Evolutionary conservation across 2,329 filamentous ascomycete species (phyloP).

Genomic region (Verruconis gallopava): DNA sequence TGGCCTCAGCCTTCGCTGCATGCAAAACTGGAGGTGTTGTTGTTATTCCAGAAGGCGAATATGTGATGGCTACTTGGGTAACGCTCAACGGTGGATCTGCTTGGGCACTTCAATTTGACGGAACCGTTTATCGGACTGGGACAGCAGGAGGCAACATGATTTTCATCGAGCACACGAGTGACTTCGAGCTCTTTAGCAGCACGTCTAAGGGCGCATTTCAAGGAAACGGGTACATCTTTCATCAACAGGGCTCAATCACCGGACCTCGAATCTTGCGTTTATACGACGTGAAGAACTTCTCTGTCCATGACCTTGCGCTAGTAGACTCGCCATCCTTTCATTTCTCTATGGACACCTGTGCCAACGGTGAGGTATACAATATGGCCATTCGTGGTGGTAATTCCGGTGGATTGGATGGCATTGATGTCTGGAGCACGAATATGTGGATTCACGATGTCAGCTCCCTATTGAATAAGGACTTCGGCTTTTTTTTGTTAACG

Average conservation of each 20-base stretch:
- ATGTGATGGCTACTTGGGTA: conserved; percentile 38
- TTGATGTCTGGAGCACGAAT: conserved; percentile 42
- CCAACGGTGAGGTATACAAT: conserved; percentile 42
- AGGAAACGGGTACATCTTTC: conserved; percentile 38
- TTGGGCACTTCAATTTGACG: conserved; percentile 41
- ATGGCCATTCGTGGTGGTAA: conserved; percentile 42
- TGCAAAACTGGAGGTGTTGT: conserved; percentile 40
- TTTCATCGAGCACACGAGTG: conserved; percentile 34
- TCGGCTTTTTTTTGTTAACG: too few relatives aligned
- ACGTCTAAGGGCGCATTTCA: conserved; percentile 40
- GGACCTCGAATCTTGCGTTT: conserved; percentile 35
- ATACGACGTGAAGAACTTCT: conserved; percentile 33
- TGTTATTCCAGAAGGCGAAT: conserved; percentile 37
- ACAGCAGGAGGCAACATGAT: conserved; percentile 41
- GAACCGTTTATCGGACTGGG: conserved; percentile 39
- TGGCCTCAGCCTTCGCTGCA: conserved; percentile 35
- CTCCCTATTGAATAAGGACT: too few relatives aligned
- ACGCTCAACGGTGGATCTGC: conserved; percentile 33
- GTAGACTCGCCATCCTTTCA: conserved; percentile 40
- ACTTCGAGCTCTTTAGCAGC: conserved; percentile 42
- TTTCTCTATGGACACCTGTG: conserved; percentile 37
- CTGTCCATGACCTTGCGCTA: conserved; percentile 36
- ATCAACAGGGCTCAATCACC: conserved; percentile 26
- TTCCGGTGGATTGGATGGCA: conserved; percentile 41
- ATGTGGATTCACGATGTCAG: conserved; percentile 43